Base-by-base conservation (phyloP, 495 filamentous ascomycete genomes). In the Neurospora africana region DNA sequence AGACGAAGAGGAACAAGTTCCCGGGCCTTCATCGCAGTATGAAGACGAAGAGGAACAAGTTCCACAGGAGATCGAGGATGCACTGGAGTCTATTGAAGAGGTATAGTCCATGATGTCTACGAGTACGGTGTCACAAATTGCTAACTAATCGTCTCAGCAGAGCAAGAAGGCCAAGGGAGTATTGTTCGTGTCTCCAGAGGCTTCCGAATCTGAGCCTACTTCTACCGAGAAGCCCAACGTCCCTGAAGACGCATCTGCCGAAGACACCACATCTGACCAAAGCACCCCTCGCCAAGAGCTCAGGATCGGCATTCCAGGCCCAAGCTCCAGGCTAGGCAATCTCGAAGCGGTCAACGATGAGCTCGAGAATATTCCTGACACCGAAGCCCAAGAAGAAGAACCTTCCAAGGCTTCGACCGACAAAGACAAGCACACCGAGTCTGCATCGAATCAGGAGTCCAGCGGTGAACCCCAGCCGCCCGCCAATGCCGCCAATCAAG, bases 141-240 rank as follows among this genome's bases (percentile, higher is more conserved):
- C 73, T 44, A 40, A 40, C 5, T 44, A 33, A 21, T 23, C 36
- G n/a, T 68, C 73, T n/a, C 75, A 73, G 72, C 74, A 77, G 69
- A 74, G 61, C 38, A 76, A 78, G 73, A 77, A 75, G 70, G 23
- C 53, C 53, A 65, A 65, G 27, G 53, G 53, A 17, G 53, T 65
- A 33, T 33, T 27, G 1, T 65, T 65, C 53, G 27, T 33, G 7
- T 19, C 53, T 2, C 15, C 13, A 1, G 53, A 65, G 47, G 11
- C 0, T 58, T 47, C 43, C 43, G 47, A 58, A 5, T 27, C 47
- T 21, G 21, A 5, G 21, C 47, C 2, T 35, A 65, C 53, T 33
- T 27, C 53, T 8, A 33, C 53, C 15, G 53, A 65, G 15, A 65
- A 65, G 15, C 53, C 53, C 23, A 19, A 33, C 13, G 53, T 33